Base-by-base conservation (phyloP, 495 filamentous ascomycete species). In the Trichoderma reesei region DNA sequence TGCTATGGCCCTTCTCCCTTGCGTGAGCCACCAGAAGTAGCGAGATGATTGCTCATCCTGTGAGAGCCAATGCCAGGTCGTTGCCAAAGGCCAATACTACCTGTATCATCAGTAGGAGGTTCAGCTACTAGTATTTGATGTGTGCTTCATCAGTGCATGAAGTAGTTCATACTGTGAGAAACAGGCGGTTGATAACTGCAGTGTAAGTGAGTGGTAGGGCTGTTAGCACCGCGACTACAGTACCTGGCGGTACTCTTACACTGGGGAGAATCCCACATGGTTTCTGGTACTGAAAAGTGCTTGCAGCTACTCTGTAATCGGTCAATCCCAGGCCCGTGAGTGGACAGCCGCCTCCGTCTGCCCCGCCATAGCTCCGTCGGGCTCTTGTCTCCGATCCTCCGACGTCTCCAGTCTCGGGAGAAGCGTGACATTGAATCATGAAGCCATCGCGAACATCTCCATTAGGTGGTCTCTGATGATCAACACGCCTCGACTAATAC, bases 351-450 rank as follows among this genome's bases (percentile, higher is more conserved):
- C 18, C 11, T 13, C 3, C 60, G 1, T 11, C 16, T 18, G 37
- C 65, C 65, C 65, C 61, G 41, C 65, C 8, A 56, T 64, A 56
- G 51, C 51, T 56, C 5, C 20, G 11, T 18, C 26, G 51, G 51
- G 31, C 51, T 34, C 9, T 14, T 11, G 11, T 10, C 59, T 61
- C 59, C 59, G 33, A 61, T 18, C 36, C 33, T 41, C 59, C 59
- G 59, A 41, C 5, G 59, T 36, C 39, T 63, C 31, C 6, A 34
- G 26, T 48, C 16, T 14, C 26, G 37, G 31, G 14, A 38, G 1
- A 51, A 44, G 37, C 31, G 11, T 16, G 10, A 16, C 54, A 59
- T 34, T 46, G 42, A 11, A 56, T n/a, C 20, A 13, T 18, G 10
- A 54, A 6, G 46, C 16, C 34, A 56, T 34, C 51, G 44, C 60